Evolutionary conservation across 768 basidiomycete species (phyloP).

Genomic region (Xerocomellus dryophilus): DNA sequence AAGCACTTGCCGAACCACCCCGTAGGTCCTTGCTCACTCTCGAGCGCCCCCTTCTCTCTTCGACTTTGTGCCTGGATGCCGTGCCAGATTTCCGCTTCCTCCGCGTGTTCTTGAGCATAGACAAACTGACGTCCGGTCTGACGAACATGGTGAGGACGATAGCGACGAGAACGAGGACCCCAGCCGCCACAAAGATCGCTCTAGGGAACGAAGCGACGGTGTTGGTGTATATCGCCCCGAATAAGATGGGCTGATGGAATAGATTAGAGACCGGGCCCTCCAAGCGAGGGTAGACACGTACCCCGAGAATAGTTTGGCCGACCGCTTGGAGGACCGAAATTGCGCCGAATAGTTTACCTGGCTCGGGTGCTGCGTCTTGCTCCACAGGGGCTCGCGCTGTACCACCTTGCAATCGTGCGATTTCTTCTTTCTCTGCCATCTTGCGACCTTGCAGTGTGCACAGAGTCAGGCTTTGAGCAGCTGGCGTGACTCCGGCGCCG

Average conservation of each 20-base stretch:
- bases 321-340: constrained; percentile 65
- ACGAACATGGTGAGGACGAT: constrained; percentile 47
- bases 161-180: constrained; percentile 49
- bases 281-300: constrained; percentile 18
- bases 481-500: constrained; percentile 66
- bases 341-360: constrained; percentile 67
- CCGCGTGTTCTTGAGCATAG: constrained; percentile 14
- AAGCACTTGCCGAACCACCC: constrained; percentile 27
- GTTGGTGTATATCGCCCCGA: constrained; percentile 60
- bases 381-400: neutral
- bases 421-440: constrained; percentile 36
- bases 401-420: constrained; percentile 16
- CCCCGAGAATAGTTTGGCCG: constrained; percentile 58
- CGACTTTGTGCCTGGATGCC: constrained; percentile 5
- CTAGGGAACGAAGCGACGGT: constrained; percentile 65
- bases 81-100: constrained; percentile 1
- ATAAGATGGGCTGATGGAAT: constrained; percentile 57
- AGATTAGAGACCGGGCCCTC: constrained; percentile 9
- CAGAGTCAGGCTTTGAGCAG: constrained; percentile 70
- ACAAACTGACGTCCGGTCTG: constrained; percentile 30
- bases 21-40: constrained; percentile 41
- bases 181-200: constrained; percentile 64
- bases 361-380: constrained; percentile 34
- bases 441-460: constrained; percentile 48
- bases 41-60: constrained; percentile 26